Percentiles rank a stretch among this genome's conserved stretches.
phyloP scores from a whole-genome alignment of 2,329 filamentous ascomycete genomes.

The Exutisphaerella laricina region DNA sequence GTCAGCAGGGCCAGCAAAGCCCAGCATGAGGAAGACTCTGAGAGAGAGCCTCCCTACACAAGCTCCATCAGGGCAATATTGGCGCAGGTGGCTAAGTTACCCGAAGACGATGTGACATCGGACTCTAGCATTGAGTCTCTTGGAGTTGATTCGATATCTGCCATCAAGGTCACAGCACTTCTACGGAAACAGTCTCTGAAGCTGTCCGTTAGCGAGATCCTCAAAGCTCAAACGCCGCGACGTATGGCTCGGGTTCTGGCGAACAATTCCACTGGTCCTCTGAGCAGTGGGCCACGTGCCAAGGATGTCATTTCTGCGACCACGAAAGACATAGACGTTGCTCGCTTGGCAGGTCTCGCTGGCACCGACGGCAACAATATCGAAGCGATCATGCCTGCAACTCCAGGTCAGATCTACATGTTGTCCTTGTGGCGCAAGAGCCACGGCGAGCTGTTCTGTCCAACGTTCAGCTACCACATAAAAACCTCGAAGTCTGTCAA shows the following conservation, averaged over 20 bases:
- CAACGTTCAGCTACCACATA: slow-evolving; percentile 61
- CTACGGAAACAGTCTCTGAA: slow-evolving; percentile 59
- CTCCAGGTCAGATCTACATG: slow-evolving; percentile 76
- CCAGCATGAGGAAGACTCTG: slow-evolving; percentile 6
- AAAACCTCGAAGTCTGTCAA: slow-evolving; percentile 35
- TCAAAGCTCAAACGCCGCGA: slow-evolving; percentile 59
- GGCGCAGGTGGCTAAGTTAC: slow-evolving; percentile 55
- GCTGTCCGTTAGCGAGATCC: slow-evolving; percentile 64
- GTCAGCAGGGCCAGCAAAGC: slow-evolving; percentile 5
- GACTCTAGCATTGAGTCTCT: slow-evolving; percentile 71
- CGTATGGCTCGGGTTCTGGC: slow-evolving; percentile 52
- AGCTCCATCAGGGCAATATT: slow-evolving; percentile 43
- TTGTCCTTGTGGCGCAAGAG: slow-evolving; percentile 69
- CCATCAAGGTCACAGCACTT: slow-evolving; percentile 73
- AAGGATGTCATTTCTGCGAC: slow-evolving; percentile 16
- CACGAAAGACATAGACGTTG: slow-evolving; percentile 11
- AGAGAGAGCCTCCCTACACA: slow-evolving; percentile 6
- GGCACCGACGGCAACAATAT: slow-evolving; percentile 45
- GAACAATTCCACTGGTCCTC: not conserved
- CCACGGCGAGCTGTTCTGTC: slow-evolving; percentile 63
- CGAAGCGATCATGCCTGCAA: slow-evolving; percentile 59
- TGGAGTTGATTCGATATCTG: slow-evolving; percentile 85
- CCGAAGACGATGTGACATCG: slow-evolving; percentile 53
- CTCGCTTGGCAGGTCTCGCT: not conserved
- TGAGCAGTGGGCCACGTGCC: slow-evolving; percentile 30